Percentiles rank a stretch among this genome's conserved stretches.
Evolutionary conservation across 805 yeast genomes (phyloP).

Genomic region (Debaryomyces castellii): DNA sequence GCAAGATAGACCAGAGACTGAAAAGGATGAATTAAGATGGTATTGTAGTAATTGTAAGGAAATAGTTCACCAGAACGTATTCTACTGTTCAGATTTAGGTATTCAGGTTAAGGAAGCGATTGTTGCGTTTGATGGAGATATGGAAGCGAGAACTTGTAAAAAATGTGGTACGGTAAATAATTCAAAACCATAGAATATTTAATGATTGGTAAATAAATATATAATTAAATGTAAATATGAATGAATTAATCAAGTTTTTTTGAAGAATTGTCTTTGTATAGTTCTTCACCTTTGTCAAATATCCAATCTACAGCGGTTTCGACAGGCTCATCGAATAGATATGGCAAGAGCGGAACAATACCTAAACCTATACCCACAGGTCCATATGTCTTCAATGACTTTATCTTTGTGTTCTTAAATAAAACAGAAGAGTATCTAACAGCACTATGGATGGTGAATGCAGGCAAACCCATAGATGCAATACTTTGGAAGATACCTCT

Average conservation of each 20-base stretch:
- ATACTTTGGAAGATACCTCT: slow-evolving; percentile 79
- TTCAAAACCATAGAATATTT: slow-evolving; percentile 50
- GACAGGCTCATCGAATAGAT: slow-evolving; percentile 79
- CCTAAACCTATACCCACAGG: slow-evolving; percentile 80
- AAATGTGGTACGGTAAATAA: slow-evolving; percentile 72
- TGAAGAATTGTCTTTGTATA: slow-evolving; percentile 12
- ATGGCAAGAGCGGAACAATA: slow-evolving; percentile 75
- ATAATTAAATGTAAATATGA: not conserved
- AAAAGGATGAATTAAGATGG: slow-evolving; percentile 80
- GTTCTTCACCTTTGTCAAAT: slow-evolving; percentile 52
- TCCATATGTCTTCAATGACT: slow-evolving; percentile 57
- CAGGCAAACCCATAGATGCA: slow-evolving; percentile 87
- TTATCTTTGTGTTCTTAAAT: slow-evolving; percentile 55
- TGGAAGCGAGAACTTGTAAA: slow-evolving; percentile 66
- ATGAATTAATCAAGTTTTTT: slow-evolving; percentile 4
- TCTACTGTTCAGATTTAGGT: slow-evolving; percentile 80
- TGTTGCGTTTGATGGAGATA: slow-evolving; percentile 60
- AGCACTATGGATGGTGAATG: slow-evolving; percentile 76
- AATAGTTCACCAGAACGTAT: slow-evolving; percentile 64
- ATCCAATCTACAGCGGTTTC: slow-evolving; percentile 64
- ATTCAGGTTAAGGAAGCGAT: slow-evolving; percentile 88
- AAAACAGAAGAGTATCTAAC: slow-evolving; percentile 67
- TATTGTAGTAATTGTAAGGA: slow-evolving; percentile 72
- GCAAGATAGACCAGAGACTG: slow-evolving; percentile 79
- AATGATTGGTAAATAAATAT: not conserved